Percentiles rank a stretch among this genome's conserved stretches.
Evolutionary conservation across 768 basidiomycete genomes (phyloP).

Genomic region (Tephrocybe sp.): DNA sequence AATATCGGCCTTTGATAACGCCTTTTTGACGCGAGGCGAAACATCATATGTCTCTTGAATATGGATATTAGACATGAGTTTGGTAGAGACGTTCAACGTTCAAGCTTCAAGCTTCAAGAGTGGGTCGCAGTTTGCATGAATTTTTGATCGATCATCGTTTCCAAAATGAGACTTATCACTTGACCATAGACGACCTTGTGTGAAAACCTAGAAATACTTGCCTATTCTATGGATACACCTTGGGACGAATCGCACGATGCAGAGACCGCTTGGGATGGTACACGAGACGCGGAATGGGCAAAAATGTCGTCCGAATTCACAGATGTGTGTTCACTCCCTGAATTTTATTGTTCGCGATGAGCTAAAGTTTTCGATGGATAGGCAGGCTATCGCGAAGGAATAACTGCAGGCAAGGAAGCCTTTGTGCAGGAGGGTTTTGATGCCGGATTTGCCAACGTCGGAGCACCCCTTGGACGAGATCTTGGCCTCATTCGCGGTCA

Average conservation of each 20-base stretch:
- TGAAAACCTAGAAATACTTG: too few relatives aligned
- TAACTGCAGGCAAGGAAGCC: conserved; percentile 86
- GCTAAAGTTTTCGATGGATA: conserved; percentile 27
- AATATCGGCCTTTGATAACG: conserved; percentile 45
- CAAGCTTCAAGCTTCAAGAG: too few relatives aligned
- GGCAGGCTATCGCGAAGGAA: conserved; percentile 97
- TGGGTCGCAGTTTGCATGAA: too few relatives aligned
- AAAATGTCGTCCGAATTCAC: conserved; percentile 70
- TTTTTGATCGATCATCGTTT: too few relatives aligned
- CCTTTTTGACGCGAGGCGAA: conserved; percentile 43
- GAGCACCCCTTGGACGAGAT: conserved; percentile 73
- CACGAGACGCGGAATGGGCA: conserved; percentile 61
- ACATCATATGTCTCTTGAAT: conserved; percentile 28
- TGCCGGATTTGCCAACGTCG: conserved; percentile 70
- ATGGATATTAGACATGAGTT: conserved; percentile 33
- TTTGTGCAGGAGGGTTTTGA: conserved; percentile 92
- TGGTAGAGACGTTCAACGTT: too few relatives aligned
- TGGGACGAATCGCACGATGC: conserved; percentile 54
- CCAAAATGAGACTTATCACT: too few relatives aligned
- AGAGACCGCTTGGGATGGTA: conserved; percentile 16
- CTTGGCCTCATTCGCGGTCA: conserved; percentile 78
- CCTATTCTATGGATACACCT: conserved; percentile 52
- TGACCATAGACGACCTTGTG: too few relatives aligned
- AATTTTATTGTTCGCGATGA: not conserved
- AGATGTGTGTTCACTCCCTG: conserved; percentile 46